Evolutionary conservation across 1,284 basidiomycete species (phyloP), one percentile per base, ranked within the genome.

Genomic region (Apiotrichum veenhuisii): DNA sequence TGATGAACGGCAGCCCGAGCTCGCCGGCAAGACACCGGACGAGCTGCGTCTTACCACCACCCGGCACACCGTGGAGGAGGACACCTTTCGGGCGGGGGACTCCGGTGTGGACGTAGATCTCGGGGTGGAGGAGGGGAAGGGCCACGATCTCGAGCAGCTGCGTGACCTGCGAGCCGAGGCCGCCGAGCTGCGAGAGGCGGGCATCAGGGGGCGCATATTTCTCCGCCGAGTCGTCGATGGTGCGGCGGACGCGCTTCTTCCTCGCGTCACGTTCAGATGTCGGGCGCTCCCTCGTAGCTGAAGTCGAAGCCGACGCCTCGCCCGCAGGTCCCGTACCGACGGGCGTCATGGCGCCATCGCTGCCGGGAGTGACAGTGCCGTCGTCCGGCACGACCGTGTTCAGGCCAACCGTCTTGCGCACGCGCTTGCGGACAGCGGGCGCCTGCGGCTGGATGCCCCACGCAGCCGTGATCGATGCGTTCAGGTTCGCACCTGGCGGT

Each of bases 81-180:
- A 98, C 92, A n/a, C 95, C 95, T 50, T 93, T 80, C 0, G 94
- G 94, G 4, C 94, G 87, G 64, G 90, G 88, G 12, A 97, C 88
- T 2, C 95, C 95, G 0, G 92, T 95, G 66, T 93, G 87, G 8
- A 89, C 76, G 77, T 97, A 98, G 15, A 98, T 87, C 74, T 98
- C 95, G 0, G 95, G 95, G 76, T 98, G 95, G 55, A 87, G 87
- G 4, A 98, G 78, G 0, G 95, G 95, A 84, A 98, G 87, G 0
- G 91, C 93, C 25, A 98, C 92, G 22, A 96, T 86, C 73, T 98
- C 95, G 30, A 98, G 82, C 78, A 98, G 85, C 76, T 93, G 94
- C 72, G 95, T 92, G 34, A 98, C 84, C 62, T 88, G 93, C 14
- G 80, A 70, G 51, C 89, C 85, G 9, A 97, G 84, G 5, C 95